A percentile compares a stretch with the other conserved stretches of the same genome.
Evolutionary conservation across 148 eudicot species (phyloP).

Genomic region (Chenopodium berlandieri): DNA sequence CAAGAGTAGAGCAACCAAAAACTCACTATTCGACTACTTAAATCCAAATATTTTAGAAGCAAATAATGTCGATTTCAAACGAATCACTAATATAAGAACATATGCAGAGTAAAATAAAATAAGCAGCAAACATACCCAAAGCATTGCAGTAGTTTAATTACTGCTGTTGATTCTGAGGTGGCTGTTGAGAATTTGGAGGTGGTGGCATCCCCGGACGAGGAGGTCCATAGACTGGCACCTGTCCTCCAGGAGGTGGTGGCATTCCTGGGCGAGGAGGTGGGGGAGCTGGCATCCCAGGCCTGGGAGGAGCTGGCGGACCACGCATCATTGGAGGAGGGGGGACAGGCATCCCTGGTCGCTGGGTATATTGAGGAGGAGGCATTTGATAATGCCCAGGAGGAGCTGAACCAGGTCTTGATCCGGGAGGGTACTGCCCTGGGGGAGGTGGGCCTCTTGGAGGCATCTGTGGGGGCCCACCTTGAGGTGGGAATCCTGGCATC

Average conservation of each 20-base stretch:
- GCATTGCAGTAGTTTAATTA: background rate
- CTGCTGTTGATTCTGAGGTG: slow-evolving; percentile 43
- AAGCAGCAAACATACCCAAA: slow-evolving; percentile 16
- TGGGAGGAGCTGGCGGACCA: slow-evolving; percentile 52
- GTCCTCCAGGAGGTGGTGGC: slow-evolving; percentile 49
- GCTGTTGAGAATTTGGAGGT: slow-evolving; percentile 34
- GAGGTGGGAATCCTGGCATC: slow-evolving; percentile 39
- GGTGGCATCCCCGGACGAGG: slow-evolving; percentile 15
- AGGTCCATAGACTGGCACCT: slow-evolving; percentile 37
- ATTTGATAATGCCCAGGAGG: slow-evolving; percentile 36
- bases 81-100: background rate
- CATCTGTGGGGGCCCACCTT: slow-evolving; percentile 31
- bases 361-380: slow-evolving; percentile 38
- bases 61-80: background rate
- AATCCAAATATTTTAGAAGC: no score
- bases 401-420: slow-evolving; percentile 40
- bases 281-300: slow-evolving; percentile 44
- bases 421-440: slow-evolving; percentile 46
- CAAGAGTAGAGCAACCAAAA: no score
- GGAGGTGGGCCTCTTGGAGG: slow-evolving; percentile 42
- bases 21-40: background rate
- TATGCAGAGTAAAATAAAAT: background rate
- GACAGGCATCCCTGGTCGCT: slow-evolving; percentile 46
- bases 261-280: slow-evolving; percentile 40
- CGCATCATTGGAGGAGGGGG: slow-evolving; percentile 49